phyloP scores from a whole-genome alignment of 2,329 filamentous ascomycete species.

The Blastomyces percursus region DNA sequence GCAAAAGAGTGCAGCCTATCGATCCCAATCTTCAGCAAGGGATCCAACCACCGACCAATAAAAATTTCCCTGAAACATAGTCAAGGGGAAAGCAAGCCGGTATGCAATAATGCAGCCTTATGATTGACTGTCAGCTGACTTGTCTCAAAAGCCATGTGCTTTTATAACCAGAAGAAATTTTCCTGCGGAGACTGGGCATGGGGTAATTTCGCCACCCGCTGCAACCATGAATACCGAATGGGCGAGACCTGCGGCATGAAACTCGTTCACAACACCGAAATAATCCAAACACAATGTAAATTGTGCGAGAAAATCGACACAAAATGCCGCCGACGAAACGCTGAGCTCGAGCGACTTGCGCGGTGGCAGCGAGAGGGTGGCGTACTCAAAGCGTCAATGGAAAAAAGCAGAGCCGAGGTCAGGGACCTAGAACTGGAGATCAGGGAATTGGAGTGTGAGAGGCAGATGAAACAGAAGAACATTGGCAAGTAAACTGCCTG shows the following conservation, averaged over 20 bases:
- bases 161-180: slow-evolving; percentile 84
- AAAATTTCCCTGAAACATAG: slow-evolving; percentile 26
- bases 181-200: slow-evolving; percentile 86
- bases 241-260: slow-evolving; percentile 95
- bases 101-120: slow-evolving; percentile 19
- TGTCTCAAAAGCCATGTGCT: slow-evolving; percentile 61
- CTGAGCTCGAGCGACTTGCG: slow-evolving; percentile 62
- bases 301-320: slow-evolving; percentile 82
- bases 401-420: slow-evolving; percentile 61
- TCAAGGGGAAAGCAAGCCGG: slow-evolving; percentile 24
- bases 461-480: slow-evolving; percentile 29
- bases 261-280: slow-evolving; percentile 65
- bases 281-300: slow-evolving; percentile 58
- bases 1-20: slow-evolving; percentile 24
- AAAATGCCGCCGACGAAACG: slow-evolving; percentile 63
- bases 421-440: slow-evolving; percentile 61
- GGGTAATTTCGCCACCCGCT: slow-evolving; percentile 86
- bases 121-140: slow-evolving; percentile 16
- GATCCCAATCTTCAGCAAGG: slow-evolving; percentile 13
- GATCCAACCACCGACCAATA: slow-evolving; percentile 23
- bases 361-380: slow-evolving; percentile 65
- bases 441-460: slow-evolving; percentile 50
- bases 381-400: slow-evolving; percentile 49
- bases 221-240: slow-evolving; percentile 86
- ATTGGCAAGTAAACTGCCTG: slow-evolving; percentile 17